Conservation (phyloP, 371 early-diverging fungal genomes). For the Mucor sp. region DNA sequence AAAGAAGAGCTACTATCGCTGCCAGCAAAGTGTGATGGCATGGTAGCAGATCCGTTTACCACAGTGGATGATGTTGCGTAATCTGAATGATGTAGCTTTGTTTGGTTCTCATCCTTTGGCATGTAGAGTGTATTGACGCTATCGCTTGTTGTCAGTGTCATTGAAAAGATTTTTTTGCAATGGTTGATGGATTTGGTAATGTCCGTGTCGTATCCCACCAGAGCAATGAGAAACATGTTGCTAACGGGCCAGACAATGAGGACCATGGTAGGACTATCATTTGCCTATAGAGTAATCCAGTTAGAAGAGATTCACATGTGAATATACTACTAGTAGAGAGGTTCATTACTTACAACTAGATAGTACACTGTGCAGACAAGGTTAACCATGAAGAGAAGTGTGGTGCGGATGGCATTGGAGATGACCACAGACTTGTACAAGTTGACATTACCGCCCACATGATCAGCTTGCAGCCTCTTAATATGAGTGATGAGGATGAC, state of each 20-base stretch:
- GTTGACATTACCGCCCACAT: neutral
- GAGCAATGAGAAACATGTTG: neutral
- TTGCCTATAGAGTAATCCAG: neutral
- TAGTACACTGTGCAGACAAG: slow-evolving; percentile 1
- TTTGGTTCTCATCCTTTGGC: neutral
- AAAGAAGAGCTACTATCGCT: neutral
- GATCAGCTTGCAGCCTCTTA: neutral
- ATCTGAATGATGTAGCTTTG: neutral
- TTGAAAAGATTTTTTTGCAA: neutral
- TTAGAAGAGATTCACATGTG: neutral
- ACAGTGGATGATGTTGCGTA: neutral
- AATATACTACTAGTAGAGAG: too few species aligned
- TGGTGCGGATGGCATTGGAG: slow-evolving; percentile 8
- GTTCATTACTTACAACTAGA: slow-evolving; percentile 9
- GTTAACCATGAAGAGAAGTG: neutral
- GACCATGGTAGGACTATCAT: neutral
- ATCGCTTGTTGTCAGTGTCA: neutral
- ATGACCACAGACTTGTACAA: slow-evolving; percentile 8
- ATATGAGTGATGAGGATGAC: neutral
- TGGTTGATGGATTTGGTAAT: neutral
- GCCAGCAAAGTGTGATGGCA: neutral
- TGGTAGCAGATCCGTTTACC: neutral
- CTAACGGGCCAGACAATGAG: slow-evolving; percentile 8
- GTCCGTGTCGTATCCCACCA: slow-evolving; percentile 10
- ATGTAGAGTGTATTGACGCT: neutral